Conservation (phyloP, 169 alveolate species). For the Plasmodium yoelii region DNA sequence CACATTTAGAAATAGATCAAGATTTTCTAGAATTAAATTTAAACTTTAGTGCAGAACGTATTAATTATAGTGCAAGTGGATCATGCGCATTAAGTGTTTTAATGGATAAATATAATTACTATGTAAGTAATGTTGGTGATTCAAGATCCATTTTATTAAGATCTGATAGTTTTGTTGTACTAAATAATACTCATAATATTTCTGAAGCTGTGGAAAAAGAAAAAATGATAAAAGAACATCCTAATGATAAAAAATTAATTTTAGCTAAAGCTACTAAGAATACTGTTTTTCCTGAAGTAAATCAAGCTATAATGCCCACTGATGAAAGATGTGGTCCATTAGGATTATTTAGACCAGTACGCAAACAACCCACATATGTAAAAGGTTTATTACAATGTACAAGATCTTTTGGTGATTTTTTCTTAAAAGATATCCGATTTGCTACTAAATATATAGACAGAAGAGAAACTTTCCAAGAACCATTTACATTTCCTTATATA, state of each 20-base stretch:
- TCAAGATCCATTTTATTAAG: constrained; percentile 33
- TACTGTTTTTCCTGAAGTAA: background rate
- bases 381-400: constrained; percentile 87
- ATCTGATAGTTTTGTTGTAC: background rate
- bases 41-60: constrained; percentile 7
- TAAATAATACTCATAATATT: constrained; percentile 80
- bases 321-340: background rate
- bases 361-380: constrained; percentile 74
- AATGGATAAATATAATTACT: constrained; percentile 39
- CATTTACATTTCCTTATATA: constrained; percentile 81
- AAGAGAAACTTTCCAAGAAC: constrained; percentile 18
- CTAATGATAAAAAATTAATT: constrained; percentile 80
- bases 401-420: constrained; percentile 83
- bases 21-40: constrained; percentile 11
- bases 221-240: constrained; percentile 79
- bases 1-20: constrained; percentile 36
- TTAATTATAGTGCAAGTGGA: constrained; percentile 20
- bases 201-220: constrained; percentile 75
- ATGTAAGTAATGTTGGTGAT: constrained; percentile 65
- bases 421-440: constrained; percentile 72
- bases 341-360: background rate
- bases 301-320: background rate
- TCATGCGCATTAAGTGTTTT: constrained; percentile 58
- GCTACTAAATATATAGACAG: constrained; percentile 28
- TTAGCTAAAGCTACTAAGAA: constrained; percentile 21